Conservation (phyloP, 2,329 filamentous ascomycete genomes). For the Aspergillus aculeatinus region DNA sequence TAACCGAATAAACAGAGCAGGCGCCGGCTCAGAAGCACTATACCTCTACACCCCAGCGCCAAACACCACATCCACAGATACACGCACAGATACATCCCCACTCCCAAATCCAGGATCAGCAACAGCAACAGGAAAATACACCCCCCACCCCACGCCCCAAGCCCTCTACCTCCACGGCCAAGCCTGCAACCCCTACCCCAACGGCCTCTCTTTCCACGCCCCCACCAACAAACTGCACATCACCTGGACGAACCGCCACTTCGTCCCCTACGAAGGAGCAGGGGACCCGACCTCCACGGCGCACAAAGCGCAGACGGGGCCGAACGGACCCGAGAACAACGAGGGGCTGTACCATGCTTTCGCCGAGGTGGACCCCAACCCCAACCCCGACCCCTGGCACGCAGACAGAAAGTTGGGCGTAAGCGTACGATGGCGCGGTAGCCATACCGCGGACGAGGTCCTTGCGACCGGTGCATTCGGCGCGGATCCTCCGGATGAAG, state of each 20-base stretch:
- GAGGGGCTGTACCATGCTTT: not conserved
- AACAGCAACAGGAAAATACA: not conserved
- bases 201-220: not conserved
- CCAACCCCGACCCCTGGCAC: no score
- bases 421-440: not conserved
- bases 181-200: not conserved
- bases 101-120: not conserved
- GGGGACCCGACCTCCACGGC: not conserved
- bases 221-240: not conserved
- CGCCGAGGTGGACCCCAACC: not conserved
- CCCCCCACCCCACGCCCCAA: not conserved
- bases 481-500: not conserved
- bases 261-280: not conserved
- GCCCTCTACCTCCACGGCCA: not conserved
- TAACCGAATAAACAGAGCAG: not conserved
- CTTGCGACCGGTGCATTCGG: not conserved
- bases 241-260: slow-evolving; percentile 5
- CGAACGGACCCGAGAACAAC: slow-evolving; percentile 6
- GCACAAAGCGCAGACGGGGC: slow-evolving; percentile 3
- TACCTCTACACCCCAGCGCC: not conserved
- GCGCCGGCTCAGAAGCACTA: slow-evolving; percentile 2
- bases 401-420: not conserved
- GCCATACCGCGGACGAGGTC: no score
- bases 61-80: not conserved
- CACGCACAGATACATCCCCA: not conserved